phyloP scores from a whole-genome alignment of 805 yeast genomes.

The Hyphopichia homilentoma region DNA sequence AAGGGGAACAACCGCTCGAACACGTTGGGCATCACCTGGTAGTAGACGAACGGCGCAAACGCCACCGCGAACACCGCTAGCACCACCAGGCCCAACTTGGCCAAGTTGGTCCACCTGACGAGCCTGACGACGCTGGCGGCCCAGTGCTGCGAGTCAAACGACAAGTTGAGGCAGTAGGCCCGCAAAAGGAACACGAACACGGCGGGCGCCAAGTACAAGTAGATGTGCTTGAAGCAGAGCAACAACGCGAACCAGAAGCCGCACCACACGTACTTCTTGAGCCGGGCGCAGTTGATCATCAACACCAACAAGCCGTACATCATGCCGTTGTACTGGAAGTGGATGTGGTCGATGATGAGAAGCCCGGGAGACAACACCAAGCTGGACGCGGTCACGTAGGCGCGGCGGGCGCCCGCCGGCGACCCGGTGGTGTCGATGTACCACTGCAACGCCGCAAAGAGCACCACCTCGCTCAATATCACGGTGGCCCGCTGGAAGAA shows the following conservation, averaged over 20 bases:
- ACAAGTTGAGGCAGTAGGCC: slow-evolving; percentile 59
- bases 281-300: slow-evolving; percentile 68
- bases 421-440: slow-evolving; percentile 49
- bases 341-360: slow-evolving; percentile 88
- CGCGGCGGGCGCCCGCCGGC: slow-evolving; percentile 39
- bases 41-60: slow-evolving; percentile 72
- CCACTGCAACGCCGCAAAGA: slow-evolving; percentile 70
- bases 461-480: slow-evolving; percentile 65
- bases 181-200: slow-evolving; percentile 77
- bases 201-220: slow-evolving; percentile 90
- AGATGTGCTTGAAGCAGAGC: slow-evolving; percentile 92
- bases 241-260: slow-evolving; percentile 70
- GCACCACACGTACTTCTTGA: slow-evolving; percentile 52
- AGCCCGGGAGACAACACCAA: slow-evolving; percentile 87
- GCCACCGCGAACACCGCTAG: slow-evolving; percentile 59
- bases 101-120: slow-evolving; percentile 52
- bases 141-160: slow-evolving; percentile 19
- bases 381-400: slow-evolving; percentile 77
- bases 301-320: slow-evolving; percentile 79
- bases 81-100: slow-evolving; percentile 63
- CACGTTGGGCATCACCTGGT: slow-evolving; percentile 61
- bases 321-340: slow-evolving; percentile 95
- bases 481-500: slow-evolving; percentile 82
- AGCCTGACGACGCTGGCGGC: slow-evolving; percentile 28
- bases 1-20: slow-evolving; percentile 81